Evolutionary conservation across 768 basidiomycete species (phyloP), one percentile per base, ranked within the genome.

Genomic region (Hygrocybe punicea): DNA sequence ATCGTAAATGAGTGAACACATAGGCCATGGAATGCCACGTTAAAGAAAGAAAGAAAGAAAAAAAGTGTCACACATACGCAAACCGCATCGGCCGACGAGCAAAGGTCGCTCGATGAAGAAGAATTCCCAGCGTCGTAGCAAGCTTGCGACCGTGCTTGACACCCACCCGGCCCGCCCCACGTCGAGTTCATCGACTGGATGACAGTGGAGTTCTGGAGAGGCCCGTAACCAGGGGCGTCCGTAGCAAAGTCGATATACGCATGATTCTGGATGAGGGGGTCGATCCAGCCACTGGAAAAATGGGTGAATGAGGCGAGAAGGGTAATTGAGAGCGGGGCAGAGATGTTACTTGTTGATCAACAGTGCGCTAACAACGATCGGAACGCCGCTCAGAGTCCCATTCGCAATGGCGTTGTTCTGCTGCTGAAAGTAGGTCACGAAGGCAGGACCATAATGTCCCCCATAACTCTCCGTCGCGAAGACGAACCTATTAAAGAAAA

Each of bases 401-500:
- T 63, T 63, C 8, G 70, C 60, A 51, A 87, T 86, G 51, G 76
- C 68, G 1, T 70, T 69, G 49, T 86, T 87, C 65, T 87, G 85
- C 55, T 84, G 69, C 34, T 85, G 75, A 63, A 88, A 86, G 63
- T 78, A 86, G 4, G 81, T 81, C 29, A 84, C 83, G 58, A 86
- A 86, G 50, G 74, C 75, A 3, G 85, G 84, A 1, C 82, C 85
- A 63, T 85, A 87, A 62, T 87, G 84, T 0, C 85, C 84, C 6
- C 85, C 85, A 54, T 85, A 87, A 51, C 83, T 84, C 64, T 87
- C 85, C 5, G 85, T 85, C 2, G 83, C 77, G 46, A 86, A 76
- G 36, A 84, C 79, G 60, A 86, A 85, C 61, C 85, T 85, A 37
- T 3, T 17, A 21, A 0, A 29, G 7, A n/a, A n/a, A n/a, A n/a